These are phyloP conservation scores for Hemileia vastatrix DNA, from an alignment of 1,284 basidiomycete genomes.

Conservation along the genomic window DNA sequence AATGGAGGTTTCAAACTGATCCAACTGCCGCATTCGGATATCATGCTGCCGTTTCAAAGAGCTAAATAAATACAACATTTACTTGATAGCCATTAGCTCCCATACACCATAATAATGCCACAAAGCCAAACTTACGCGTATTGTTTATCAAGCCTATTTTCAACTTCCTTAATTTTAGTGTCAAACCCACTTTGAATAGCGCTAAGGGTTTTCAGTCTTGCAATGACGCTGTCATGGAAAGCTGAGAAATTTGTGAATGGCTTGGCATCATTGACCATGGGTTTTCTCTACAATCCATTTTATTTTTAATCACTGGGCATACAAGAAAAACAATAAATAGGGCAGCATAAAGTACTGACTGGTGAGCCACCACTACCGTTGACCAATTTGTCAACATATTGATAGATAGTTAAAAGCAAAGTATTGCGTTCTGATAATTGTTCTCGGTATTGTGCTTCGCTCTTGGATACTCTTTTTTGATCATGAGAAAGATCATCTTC, in stretches of 20 bases:
- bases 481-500: constrained; percentile 75
- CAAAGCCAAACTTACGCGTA: constrained; percentile 50
- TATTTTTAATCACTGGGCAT: constrained; percentile 35
- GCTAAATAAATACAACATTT: constrained; percentile 35
- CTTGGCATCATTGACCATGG: constrained; percentile 57
- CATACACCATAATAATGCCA: too few species aligned
- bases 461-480: constrained; percentile 60
- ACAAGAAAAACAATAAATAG: constrained; percentile 43
- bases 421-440: constrained; percentile 88
- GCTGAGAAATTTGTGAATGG: constrained; percentile 80
- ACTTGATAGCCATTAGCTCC: too few species aligned
- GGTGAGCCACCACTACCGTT: constrained; percentile 47
- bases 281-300: constrained; percentile 37
- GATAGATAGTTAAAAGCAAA: constrained; percentile 78
- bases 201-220: constrained; percentile 68
- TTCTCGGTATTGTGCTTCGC: constrained; percentile 72
- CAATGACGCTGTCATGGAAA: constrained; percentile 90
- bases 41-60: constrained; percentile 82
- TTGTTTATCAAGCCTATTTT: constrained; percentile 61
- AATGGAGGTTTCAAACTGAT: constrained; percentile 80
- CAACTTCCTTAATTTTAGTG: constrained; percentile 69
- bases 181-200: constrained; percentile 79
- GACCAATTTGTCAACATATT: constrained; percentile 87
- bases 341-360: constrained; percentile 50
- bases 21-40: constrained; percentile 76